These are phyloP conservation scores for Theobroma cacao DNA, from an alignment of 345 rosid genomes.

Conservation along the genomic window DNA sequence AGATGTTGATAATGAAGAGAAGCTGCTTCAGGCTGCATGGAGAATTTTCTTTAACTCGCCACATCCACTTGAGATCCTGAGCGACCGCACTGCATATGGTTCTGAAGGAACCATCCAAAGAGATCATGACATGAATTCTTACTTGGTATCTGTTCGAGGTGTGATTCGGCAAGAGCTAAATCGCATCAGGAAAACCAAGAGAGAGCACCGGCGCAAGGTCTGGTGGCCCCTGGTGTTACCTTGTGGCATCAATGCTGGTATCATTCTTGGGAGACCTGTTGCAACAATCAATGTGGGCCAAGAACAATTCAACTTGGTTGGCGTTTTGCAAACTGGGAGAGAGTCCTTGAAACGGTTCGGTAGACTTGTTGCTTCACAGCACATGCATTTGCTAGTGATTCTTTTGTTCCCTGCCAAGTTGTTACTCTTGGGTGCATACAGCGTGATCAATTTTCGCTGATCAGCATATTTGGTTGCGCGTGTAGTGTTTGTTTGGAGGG, in stretches of 20 bases:
- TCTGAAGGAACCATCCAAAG: conserved; percentile 80
- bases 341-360: conserved; percentile 66
- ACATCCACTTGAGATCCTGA: conserved; percentile 94
- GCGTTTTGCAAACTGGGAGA: conserved; percentile 57
- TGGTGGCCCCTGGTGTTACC: conserved; percentile 55
- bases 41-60: conserved; percentile 82
- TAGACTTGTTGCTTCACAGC: conserved; percentile 75
- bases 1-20: conserved; percentile 45
- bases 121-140: conserved; percentile 92
- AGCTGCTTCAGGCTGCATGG: conserved; percentile 66
- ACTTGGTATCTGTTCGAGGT: conserved; percentile 55
- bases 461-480: not conserved
- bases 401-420: conserved; percentile 66
- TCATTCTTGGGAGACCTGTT: conserved; percentile 33
- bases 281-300: conserved; percentile 24
- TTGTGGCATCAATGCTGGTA: conserved; percentile 13
- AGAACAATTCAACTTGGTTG: conserved; percentile 49
- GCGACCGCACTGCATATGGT: conserved; percentile 83
- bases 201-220: conserved; percentile 47
- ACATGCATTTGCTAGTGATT: conserved; percentile 76
- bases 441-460: conserved; percentile 35
- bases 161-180: conserved; percentile 73
- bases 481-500: not conserved
- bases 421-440: conserved; percentile 55
- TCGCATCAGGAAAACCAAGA: conserved; percentile 51